Conservation (phyloP, 2,329 filamentous ascomycete species). For the Elsinoe fawcettii region DNA sequence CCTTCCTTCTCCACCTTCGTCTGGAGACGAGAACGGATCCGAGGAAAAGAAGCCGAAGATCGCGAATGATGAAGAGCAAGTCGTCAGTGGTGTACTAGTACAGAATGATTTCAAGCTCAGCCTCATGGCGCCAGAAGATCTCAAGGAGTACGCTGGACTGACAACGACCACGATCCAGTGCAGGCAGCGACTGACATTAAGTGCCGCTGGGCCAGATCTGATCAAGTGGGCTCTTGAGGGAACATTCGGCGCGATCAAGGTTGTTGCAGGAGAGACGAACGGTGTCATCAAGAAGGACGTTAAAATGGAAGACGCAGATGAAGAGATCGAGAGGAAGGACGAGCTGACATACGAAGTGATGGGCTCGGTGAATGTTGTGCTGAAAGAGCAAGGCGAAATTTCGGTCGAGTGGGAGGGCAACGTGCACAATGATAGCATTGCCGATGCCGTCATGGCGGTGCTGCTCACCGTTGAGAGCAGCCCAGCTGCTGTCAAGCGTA, state of each 20-base stretch:
- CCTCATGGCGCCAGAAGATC: conserved; percentile 91
- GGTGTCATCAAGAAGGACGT: conserved; percentile 28
- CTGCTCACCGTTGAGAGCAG: conserved; percentile 88
- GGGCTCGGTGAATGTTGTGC: conserved; percentile 72
- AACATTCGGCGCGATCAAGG: conserved; percentile 74
- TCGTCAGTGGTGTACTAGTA: conserved; percentile 85
- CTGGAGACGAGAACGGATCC: conserved; percentile 38
- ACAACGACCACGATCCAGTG: conserved; percentile 92
- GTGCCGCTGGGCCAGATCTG: conserved; percentile 79
- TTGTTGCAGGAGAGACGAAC: conserved; percentile 34
- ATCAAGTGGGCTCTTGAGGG: conserved; percentile 92
- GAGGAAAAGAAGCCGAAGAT: conserved; percentile 24
- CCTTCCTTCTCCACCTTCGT: conserved; percentile 28
- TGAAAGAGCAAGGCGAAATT: conserved; percentile 56
- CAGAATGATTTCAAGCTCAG: conserved; percentile 98
- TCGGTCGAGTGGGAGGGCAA: conserved; percentile 97
- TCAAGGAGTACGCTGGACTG: conserved; percentile 92
- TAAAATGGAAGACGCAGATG: conserved; percentile 25
- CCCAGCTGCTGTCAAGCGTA: conserved; percentile 87
- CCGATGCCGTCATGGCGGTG: conserved; percentile 92
- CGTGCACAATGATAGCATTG: conserved; percentile 93
- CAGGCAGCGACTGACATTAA: conserved; percentile 81
- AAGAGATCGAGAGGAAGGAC: conserved; percentile 32
- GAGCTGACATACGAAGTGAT: conserved; percentile 61
- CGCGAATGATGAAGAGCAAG: conserved; percentile 46